Percentiles rank a stretch among this genome's conserved stretches.
Conservation (phyloP, 768 basidiomycete genomes). For the Tricholomella constricta region DNA sequence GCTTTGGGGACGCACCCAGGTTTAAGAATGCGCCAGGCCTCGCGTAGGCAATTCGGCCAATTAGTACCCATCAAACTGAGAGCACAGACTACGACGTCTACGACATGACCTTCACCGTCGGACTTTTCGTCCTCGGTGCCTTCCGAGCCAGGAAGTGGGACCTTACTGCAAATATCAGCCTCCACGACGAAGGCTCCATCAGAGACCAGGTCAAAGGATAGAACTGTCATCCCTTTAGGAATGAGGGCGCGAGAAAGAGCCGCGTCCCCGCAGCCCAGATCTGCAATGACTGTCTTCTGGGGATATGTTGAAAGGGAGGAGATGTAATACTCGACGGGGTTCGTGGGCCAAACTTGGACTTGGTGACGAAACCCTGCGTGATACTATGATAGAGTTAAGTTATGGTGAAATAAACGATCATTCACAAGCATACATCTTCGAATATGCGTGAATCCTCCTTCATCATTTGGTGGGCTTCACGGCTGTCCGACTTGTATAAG, state of each 20-base stretch:
- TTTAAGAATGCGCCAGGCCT: constrained; percentile 87
- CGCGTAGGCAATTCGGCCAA: constrained; percentile 89
- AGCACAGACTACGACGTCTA: constrained; percentile 91
- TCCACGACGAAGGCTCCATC: constrained; percentile 77
- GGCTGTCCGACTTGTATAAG: constrained; percentile 85
- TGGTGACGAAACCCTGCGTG: constrained; percentile 91
- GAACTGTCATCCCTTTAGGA: constrained; percentile 65
- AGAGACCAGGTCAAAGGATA: constrained; percentile 82
- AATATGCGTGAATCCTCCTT: constrained; percentile 79
- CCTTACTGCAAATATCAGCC: constrained; percentile 80
- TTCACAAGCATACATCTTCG: constrained; percentile 61
- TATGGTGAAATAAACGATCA: constrained; percentile 2
- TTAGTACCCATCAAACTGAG: constrained; percentile 97
- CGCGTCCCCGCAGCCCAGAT: constrained; percentile 96
- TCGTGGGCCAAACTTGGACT: constrained; percentile 91
- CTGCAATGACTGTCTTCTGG: constrained; percentile 73
- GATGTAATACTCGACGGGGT: constrained; percentile 87
- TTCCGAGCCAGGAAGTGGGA: constrained; percentile 87
- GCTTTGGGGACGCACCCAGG: constrained; percentile 50
- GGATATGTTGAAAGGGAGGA: constrained; percentile 65
- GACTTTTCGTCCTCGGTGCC: constrained; percentile 37
- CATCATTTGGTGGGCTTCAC: constrained; percentile 79
- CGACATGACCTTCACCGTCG: constrained; percentile 69
- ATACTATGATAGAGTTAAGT: constrained; percentile 57
- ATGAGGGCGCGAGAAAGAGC: constrained; percentile 75